Base-by-base conservation (phyloP, 768 basidiomycete genomes). In the Porpolomopsis calyptriformis region DNA sequence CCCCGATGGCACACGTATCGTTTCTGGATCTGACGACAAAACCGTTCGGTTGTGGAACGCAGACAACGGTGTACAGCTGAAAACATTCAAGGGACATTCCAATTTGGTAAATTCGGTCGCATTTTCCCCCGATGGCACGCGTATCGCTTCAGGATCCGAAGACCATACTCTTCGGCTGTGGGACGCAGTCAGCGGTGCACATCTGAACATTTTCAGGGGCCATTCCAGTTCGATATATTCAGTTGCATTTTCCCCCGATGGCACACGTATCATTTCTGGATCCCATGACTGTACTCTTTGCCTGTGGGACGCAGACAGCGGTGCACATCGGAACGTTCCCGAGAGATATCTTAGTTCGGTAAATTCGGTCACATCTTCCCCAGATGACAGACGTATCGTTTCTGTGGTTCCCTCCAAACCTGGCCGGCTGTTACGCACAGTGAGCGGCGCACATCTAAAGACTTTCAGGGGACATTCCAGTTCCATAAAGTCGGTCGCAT, bases 41-140 rank as follows among this genome's bases (percentile, higher is more conserved):
- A 51, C 47, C 2, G 46, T 59, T 26, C 31, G 39, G 16, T 40
- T 60, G 2, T 61, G 60, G 60, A 53, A 57, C 42, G 46, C 50
- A 31, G 29, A 31, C 29, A n/a, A 31, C 29, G 29, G 29, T 7
- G 29, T 31, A 31, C 14, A 31, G 29, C 29, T 31, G 14, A 14
- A 14, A 14, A 7, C 29, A 31, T 31, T 31, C 14, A 7, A 14
- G 29, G 29, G 29, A 7, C 29, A 31, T 14, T 7, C 14, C 7
- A 14, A 31, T 14, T 7, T 31, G 7, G 29, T 31, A 7, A 31
- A 31, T 31, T 31, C 29, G 29, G 14, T 31, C 14, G 7, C 29
- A 7, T 31, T 31, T 31, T 31, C 29, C 14, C 29, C 29, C 14
- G 29, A 31, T 14, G 29, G 29, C 7, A 31, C 7, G 29, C 7